A percentile compares a stretch with the other conserved stretches of the same genome.
Evolutionary conservation across 2,329 filamentous ascomycete genomes (phyloP).

Genomic region (Neonectria punicea): DNA sequence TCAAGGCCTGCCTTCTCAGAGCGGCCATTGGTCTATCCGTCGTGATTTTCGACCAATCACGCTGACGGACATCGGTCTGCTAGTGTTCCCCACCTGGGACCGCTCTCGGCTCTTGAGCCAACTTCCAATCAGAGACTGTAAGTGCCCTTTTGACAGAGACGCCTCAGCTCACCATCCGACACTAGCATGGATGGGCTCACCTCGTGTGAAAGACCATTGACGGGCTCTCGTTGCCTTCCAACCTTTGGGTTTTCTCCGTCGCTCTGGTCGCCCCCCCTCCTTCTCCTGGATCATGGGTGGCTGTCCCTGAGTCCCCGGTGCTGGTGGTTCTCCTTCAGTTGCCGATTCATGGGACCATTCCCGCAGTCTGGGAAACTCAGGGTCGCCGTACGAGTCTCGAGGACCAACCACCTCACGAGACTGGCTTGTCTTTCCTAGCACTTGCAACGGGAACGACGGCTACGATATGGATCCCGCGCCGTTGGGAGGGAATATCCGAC

Average conservation of each 20-base stretch:
- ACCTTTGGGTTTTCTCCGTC: conserved; percentile 31
- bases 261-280: conserved; percentile 15
- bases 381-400: conserved; percentile 25
- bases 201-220: conserved; percentile 37
- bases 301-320: conserved; percentile 12
- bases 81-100: conserved; percentile 37
- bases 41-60: conserved; percentile 38
- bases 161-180: conserved; percentile 48
- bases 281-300: conserved; percentile 31
- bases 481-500: conserved; percentile 34
- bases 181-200: conserved; percentile 45
- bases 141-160: conserved; percentile 45
- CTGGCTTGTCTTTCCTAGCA: conserved; percentile 32
- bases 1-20: conserved; percentile 28
- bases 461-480: conserved; percentile 39
- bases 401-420: conserved; percentile 45
- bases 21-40: conserved; percentile 29
- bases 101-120: conserved; percentile 34
- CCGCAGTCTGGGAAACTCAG: conserved; percentile 37
- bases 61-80: conserved; percentile 17
- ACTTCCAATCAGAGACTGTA: conserved; percentile 46
- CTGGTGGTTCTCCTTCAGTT: conserved; percentile 35
- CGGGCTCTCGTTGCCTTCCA: conserved; percentile 37
- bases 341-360: conserved; percentile 38
- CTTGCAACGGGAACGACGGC: conserved; percentile 41